Percentiles rank a stretch among this genome's conserved stretches.
phyloP scores from a whole-genome alignment of 805 yeast species.

The Wickerhamomyces chambardii region DNA sequence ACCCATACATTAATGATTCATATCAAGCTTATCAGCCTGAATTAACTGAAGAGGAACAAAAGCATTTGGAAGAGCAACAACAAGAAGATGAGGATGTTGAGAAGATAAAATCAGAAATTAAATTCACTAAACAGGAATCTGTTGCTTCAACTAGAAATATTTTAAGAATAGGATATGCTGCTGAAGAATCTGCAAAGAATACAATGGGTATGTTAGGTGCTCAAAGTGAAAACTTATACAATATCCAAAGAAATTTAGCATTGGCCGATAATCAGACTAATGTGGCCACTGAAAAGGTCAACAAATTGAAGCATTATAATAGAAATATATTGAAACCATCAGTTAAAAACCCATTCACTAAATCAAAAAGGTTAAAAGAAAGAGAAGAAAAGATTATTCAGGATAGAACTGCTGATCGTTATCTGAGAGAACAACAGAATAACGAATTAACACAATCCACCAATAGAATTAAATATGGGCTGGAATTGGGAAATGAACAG shows the following conservation, averaged over 20 bases:
- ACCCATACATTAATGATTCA: conserved; percentile 1
- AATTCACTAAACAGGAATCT: conserved; percentile 81
- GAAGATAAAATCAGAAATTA: conserved; percentile 71
- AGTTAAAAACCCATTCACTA: conserved; percentile 83
- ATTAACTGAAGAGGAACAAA: conserved; percentile 10
- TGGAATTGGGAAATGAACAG: conserved; percentile 30
- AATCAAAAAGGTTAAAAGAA: conserved; percentile 62
- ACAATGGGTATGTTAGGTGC: conserved; percentile 89
- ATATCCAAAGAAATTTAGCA: conserved; percentile 69
- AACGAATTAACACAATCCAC: conserved; percentile 54
- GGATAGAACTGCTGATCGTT: conserved; percentile 53
- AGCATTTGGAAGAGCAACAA: too few relatives aligned
- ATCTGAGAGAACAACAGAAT: conserved; percentile 52
- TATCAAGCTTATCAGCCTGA: conserved; percentile 21
- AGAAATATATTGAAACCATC: conserved; percentile 76
- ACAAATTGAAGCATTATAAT: conserved; percentile 69
- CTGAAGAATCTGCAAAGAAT: conserved; percentile 68
- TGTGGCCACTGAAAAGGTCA: conserved; percentile 76
- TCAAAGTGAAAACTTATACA: conserved; percentile 81
- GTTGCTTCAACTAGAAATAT: conserved; percentile 82
- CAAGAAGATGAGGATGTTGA: conserved; percentile 87
- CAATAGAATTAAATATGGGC: conserved; percentile 56
- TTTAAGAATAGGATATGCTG: conserved; percentile 58
- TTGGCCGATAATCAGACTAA: conserved; percentile 75
- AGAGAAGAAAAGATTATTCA: conserved; percentile 62